A percentile compares a stretch with the other conserved stretches of the same genome.
Conservation (phyloP, 1,284 basidiomycete genomes). For the Amylostereum areolatum region DNA sequence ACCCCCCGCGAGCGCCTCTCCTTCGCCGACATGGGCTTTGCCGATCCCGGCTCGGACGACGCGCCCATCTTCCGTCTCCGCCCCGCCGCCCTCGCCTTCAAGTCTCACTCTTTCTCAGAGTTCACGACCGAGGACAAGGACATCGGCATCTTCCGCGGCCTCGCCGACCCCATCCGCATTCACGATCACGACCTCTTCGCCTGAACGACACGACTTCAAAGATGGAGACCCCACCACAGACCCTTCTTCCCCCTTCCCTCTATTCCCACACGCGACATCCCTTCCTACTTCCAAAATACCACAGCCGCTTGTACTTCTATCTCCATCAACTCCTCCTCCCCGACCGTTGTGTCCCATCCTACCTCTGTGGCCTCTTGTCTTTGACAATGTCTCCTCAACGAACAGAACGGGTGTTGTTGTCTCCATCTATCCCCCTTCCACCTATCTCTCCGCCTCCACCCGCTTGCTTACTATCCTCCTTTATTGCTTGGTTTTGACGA, state of each 20-base stretch:
- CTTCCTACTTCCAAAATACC: no score
- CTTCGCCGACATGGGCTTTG: constrained; percentile 18
- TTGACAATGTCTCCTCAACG: no score
- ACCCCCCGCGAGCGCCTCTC: constrained; percentile 37
- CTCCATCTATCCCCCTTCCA: no score
- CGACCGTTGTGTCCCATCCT: no score
- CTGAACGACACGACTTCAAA: constrained; percentile 3
- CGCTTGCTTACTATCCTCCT: no score
- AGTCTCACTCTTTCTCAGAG: constrained; percentile 12
- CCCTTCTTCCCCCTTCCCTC: constrained; percentile 3
- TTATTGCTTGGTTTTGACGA: no score
- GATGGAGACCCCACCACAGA: background rate
- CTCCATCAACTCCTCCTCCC: no score
- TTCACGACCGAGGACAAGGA: constrained; percentile 8
- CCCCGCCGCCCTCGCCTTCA: constrained; percentile 9
- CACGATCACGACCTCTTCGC: constrained; percentile 14
- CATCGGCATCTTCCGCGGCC: constrained; percentile 3
- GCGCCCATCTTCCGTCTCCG: constrained; percentile 10
- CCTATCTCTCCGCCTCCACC: no score
- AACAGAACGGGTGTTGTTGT: no score
- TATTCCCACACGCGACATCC: no score
- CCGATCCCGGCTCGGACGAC: constrained; percentile 17
- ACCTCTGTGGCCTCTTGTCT: no score
- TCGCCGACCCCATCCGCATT: constrained; percentile 2
- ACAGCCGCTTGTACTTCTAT: no score